Percentiles rank a stretch among this genome's conserved stretches.
Evolutionary conservation across 2,329 filamentous ascomycete genomes (phyloP).

Genomic region (Fusarium phyllophilum): DNA sequence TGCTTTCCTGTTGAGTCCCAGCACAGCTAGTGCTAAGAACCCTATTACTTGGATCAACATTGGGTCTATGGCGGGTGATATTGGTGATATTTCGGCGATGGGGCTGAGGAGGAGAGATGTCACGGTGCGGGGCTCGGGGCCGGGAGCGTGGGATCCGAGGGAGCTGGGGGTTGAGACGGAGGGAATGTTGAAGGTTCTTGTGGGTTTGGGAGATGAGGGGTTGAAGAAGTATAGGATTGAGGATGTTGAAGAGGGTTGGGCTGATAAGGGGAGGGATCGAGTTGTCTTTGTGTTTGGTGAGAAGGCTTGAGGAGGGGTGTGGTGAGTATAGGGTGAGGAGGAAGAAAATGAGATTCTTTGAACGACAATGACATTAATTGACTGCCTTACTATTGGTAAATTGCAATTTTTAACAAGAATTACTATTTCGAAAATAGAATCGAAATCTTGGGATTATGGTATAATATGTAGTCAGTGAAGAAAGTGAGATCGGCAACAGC

Average conservation of each 20-base stretch:
- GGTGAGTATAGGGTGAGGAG: neutral
- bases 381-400: neutral
- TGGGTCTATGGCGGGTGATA: conserved; percentile 55
- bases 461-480: too few species aligned
- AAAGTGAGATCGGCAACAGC: neutral
- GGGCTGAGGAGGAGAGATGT: conserved; percentile 61
- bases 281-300: conserved; percentile 46
- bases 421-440: neutral
- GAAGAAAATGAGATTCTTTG: neutral
- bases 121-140: conserved; percentile 57
- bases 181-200: conserved; percentile 43
- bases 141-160: conserved; percentile 54
- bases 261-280: conserved; percentile 34
- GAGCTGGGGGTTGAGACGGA: conserved; percentile 39
- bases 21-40: conserved; percentile 45
- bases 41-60: conserved; percentile 65
- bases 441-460: neutral
- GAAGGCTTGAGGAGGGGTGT: neutral
- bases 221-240: conserved; percentile 37
- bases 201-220: conserved; percentile 33
- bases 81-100: conserved; percentile 53
- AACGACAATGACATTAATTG: neutral
- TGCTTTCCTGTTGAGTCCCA: conserved; percentile 55
- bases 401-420: too few species aligned
- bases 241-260: conserved; percentile 45